phyloP scores from a whole-genome alignment of 2,329 filamentous ascomycete genomes.

The Dothideomycetes sp. region DNA sequence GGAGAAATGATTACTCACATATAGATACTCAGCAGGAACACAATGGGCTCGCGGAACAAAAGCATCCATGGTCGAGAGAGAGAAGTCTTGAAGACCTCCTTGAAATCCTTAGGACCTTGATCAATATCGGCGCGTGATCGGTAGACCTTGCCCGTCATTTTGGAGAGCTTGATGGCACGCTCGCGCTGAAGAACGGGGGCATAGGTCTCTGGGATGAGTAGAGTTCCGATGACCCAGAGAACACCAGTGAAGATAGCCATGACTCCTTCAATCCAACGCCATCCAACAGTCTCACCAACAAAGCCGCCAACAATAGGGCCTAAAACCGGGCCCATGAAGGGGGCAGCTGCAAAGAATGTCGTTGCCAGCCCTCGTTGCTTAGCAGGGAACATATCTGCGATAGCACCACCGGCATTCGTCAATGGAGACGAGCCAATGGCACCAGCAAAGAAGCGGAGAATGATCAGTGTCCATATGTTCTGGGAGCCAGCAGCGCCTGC shows the following conservation, averaged over 20 bases:
- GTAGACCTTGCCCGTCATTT: slow-evolving; percentile 45
- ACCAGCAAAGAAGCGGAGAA: slow-evolving; percentile 35
- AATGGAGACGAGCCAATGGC: slow-evolving; percentile 32
- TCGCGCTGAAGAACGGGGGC: slow-evolving; percentile 45
- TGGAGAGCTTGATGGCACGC: slow-evolving; percentile 40
- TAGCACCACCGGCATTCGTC: slow-evolving; percentile 36
- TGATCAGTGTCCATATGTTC: slow-evolving; percentile 32
- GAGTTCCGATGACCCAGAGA: slow-evolving; percentile 43
- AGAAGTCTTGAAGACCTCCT: slow-evolving; percentile 41
- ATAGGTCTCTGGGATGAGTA: slow-evolving; percentile 50
- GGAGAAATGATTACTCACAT: too few relatives aligned
- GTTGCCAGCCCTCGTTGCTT: slow-evolving; percentile 40
- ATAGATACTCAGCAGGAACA: slow-evolving; percentile 53
- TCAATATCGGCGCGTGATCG: slow-evolving; percentile 33
- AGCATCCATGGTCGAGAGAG: slow-evolving; percentile 58
- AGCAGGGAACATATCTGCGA: slow-evolving; percentile 35
- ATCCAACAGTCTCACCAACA: slow-evolving; percentile 49
- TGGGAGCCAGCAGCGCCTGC: slow-evolving; percentile 31
- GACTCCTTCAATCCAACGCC: slow-evolving; percentile 58
- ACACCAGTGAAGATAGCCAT: slow-evolving; percentile 52
- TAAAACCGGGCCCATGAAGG: slow-evolving; percentile 54
- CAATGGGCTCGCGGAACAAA: slow-evolving; percentile 60
- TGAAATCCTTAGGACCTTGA: slow-evolving; percentile 24
- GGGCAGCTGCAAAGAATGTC: slow-evolving; percentile 54
- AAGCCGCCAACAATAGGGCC: slow-evolving; percentile 67